Evolutionary conservation across 169 alveolate genomes (phyloP), one percentile per base, ranked within the genome.

Genomic region (Condylostoma magnum): DNA sequence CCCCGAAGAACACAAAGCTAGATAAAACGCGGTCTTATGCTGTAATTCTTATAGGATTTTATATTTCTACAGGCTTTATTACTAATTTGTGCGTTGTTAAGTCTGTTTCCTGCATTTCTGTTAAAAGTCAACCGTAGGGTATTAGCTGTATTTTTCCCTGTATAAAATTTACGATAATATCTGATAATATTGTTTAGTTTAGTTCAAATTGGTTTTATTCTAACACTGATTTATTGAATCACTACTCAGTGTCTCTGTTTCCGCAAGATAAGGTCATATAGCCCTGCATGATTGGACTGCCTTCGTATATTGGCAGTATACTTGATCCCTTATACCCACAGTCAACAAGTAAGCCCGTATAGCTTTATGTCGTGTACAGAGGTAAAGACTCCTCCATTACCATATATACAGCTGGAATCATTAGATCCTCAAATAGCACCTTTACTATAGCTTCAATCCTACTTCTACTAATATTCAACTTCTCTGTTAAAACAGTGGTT

Each of bases 251-350:
- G 2, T 25, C 22, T n/a, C 30, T 37, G 15, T 27, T 46, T 22
- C 73, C 73, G 31, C 34, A 18, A 33, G 38, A 4, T 28, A 34
- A n/a, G 57, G 44, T 44, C 0, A 20, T 36, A 20, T 38, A 63
- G 4, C 50, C 25, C 12, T 18, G 20, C 15, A 43, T 20, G 3
- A 63, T 63, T 5, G 73, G 73, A 43, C 38, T 63, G 22, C 73
- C 73, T 63, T 63, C 73, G 33, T 20, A 63, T 20, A 57, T 51
- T 22, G 73, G 73, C 2, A 63, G 31, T 15, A 63, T 44, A 20
- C 60, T 46, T 22, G 31, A 25, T 1, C 33, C 44, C 20, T 10
- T 15, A 22, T 20, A 63, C 15, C 73, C 73, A 18, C 58, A 36
- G 18, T 63, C 73, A 37, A 63, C 27, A 20, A 63, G 12, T 22